phyloP scores from a whole-genome alignment of 73 alveolate species.

The Loxodes magnus region DNA sequence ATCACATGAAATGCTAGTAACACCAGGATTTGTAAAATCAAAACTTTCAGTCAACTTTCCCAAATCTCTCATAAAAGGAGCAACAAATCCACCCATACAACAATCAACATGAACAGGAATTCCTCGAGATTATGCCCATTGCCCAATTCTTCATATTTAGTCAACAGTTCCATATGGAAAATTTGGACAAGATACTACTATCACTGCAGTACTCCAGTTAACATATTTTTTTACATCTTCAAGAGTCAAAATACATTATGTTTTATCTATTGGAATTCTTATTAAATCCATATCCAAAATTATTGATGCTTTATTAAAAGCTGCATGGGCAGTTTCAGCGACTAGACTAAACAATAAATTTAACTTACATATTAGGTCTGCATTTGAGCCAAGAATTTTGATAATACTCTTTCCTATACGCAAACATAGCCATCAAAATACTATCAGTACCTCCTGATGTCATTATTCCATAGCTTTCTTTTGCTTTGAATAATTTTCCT shows the following conservation, averaged over 20 bases:
- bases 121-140: slow-evolving; percentile 42
- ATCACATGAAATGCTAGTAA: slow-evolving; percentile 95
- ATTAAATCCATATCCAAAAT: slow-evolving; percentile 65
- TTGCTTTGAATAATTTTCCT: slow-evolving; percentile 81
- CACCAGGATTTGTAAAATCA: slow-evolving; percentile 95
- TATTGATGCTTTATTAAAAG: slow-evolving; percentile 86
- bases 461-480: slow-evolving; percentile 77
- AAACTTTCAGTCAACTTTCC: slow-evolving; percentile 60
- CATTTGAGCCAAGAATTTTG: slow-evolving; percentile 18
- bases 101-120: slow-evolving; percentile 76
- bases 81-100: slow-evolving; percentile 95
- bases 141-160: slow-evolving; percentile 72
- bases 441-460: slow-evolving; percentile 98
- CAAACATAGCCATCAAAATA: slow-evolving; percentile 70
- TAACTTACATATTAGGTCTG: slow-evolving; percentile 16
- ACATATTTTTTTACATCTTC: slow-evolving; percentile 47
- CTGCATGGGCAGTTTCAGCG: slow-evolving; percentile 90
- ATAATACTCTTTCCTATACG: slow-evolving; percentile 71
- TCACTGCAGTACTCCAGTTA: slow-evolving; percentile 62
- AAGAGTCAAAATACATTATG: slow-evolving; percentile 43
- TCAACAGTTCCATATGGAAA: slow-evolving; percentile 87
- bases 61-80: slow-evolving; percentile 78
- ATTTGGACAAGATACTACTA: slow-evolving; percentile 84
- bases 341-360: slow-evolving; percentile 20
- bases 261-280: slow-evolving; percentile 51